Conservation (phyloP, 495 filamentous ascomycete genomes). For the Penicillium canariense region DNA sequence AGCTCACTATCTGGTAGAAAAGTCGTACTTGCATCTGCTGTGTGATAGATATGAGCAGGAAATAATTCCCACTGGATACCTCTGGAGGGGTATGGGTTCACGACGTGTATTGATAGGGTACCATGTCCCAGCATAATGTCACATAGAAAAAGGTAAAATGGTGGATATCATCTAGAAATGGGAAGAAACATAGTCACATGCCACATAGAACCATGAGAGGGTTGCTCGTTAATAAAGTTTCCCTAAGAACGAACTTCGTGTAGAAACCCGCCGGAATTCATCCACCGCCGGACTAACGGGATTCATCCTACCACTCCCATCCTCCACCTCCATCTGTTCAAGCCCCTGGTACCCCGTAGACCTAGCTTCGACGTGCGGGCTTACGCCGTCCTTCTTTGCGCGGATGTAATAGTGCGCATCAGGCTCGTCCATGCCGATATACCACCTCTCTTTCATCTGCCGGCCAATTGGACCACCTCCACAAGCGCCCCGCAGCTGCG, state of each 20-base stretch:
- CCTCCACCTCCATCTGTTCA: conserved; percentile 23
- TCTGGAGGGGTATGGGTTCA: too few species aligned
- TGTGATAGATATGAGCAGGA: too few species aligned
- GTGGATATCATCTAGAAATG: conserved; percentile 2
- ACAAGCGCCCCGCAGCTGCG: conserved; percentile 57
- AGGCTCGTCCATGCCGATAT: conserved; percentile 46
- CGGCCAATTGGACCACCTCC: conserved; percentile 55
- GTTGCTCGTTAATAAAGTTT: conserved; percentile 26
- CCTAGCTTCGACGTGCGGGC: not conserved
- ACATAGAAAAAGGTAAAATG: not conserved
- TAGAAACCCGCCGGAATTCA: conserved; percentile 34
- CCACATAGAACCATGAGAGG: not conserved
- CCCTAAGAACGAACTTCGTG: conserved; percentile 22
- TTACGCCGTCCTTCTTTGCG: conserved; percentile 27
- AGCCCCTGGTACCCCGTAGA: not conserved
- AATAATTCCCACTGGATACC: too few species aligned
- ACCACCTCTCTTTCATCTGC: conserved; percentile 59
- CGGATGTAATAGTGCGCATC: conserved; percentile 41
- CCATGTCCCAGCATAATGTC: not conserved
- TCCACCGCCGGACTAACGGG: conserved; percentile 30
- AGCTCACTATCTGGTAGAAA: too few species aligned
- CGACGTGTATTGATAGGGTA: not conserved
- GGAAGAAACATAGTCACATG: not conserved
- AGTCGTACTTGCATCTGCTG: too few species aligned
- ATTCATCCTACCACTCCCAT: conserved; percentile 7